Evolutionary conservation across 345 rosid genomes (phyloP).

Genomic region (Camelina neglecta): DNA sequence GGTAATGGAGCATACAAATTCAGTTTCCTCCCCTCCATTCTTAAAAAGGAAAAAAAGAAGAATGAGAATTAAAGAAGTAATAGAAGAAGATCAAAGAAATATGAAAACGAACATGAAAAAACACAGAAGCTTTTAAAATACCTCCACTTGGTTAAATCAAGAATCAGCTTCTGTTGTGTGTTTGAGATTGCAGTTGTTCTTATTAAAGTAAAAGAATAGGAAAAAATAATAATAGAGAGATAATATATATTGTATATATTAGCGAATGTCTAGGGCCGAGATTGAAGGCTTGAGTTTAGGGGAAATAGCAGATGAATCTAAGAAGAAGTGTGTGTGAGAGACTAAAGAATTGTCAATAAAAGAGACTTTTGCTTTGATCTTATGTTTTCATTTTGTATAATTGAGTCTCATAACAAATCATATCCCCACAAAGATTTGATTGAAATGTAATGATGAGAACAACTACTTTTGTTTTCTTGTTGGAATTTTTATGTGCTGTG

Average conservation of each 20-base stretch:
- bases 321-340: slow-evolving; percentile 6
- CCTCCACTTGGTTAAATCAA: slow-evolving; percentile 7
- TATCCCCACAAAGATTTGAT: slow-evolving; percentile 36
- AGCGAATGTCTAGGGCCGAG: slow-evolving; percentile 43
- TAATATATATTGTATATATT: neutral
- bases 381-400: slow-evolving; percentile 28
- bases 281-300: slow-evolving; percentile 48
- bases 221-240: neutral
- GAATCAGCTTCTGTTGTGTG: slow-evolving; percentile 12
- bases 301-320: slow-evolving; percentile 37
- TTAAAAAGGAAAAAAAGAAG: neutral
- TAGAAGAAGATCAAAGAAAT: neutral
- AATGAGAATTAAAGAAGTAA: neutral
- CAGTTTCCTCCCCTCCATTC: slow-evolving; percentile 76
- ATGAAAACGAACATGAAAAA: slow-evolving; percentile 6
- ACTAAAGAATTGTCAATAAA: slow-evolving; percentile 41
- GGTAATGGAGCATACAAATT: slow-evolving; percentile 80
- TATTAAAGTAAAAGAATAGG: slow-evolving; percentile 11
- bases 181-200: slow-evolving; percentile 29
- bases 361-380: slow-evolving; percentile 14
- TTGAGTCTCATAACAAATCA: slow-evolving; percentile 28
- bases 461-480: slow-evolving; percentile 34
- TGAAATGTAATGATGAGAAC: slow-evolving; percentile 27
- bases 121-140: neutral
- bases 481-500: slow-evolving; percentile 5